Base-by-base conservation (phyloP, 129 eudicot species). In the Silybum marianum region DNA sequence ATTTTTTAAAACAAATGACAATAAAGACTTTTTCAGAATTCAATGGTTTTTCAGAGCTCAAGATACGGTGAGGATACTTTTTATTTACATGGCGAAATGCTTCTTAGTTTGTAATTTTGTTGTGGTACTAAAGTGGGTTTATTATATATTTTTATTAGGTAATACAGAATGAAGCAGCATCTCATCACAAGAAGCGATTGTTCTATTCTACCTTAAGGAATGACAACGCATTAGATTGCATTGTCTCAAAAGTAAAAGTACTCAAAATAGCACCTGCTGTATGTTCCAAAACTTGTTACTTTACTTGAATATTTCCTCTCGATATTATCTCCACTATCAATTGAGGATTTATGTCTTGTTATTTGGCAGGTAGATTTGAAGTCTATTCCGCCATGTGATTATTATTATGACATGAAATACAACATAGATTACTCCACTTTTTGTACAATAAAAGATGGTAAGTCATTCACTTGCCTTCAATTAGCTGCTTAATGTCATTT, bases 41-140 rank as follows among this genome's bases (percentile, higher is more conserved):
- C 97, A 88, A 44, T 92, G 97, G 97, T 92, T 86, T 66, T 92
- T 75, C 60, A 81, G 94, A 77, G 91, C 92, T 19, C 80, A 88
- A 84, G 95, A 83, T 85, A 83, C 89, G 77, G 94, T 90, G 44
- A 81, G 75, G 66, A 76, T 85, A 72, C 76, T 54, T 75, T 82
- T 48, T 54, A 82, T 51, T 34, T 23, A 38, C 81, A 48, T 48
- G n/a, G 62, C 62, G n/a, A 48, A 48, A 13, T 48, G 62, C 62
- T 48, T 48, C 62, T 48, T 14, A 48, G 63, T 54, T 54, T 16
- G 2, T 54, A 48, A 3, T 7, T 38, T 13, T 30, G 46, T 13
- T 63, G 66, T 44, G 71, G 36, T 23, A 76, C 71, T 79, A 66
- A 80, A 36, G 28, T 69, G 77, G 9, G 54, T 70, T 76, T 74